A percentile compares a stretch with the other conserved stretches of the same genome.
phyloP scores from a whole-genome alignment of 306 rosid species.

The Lagenaria siceraria region DNA sequence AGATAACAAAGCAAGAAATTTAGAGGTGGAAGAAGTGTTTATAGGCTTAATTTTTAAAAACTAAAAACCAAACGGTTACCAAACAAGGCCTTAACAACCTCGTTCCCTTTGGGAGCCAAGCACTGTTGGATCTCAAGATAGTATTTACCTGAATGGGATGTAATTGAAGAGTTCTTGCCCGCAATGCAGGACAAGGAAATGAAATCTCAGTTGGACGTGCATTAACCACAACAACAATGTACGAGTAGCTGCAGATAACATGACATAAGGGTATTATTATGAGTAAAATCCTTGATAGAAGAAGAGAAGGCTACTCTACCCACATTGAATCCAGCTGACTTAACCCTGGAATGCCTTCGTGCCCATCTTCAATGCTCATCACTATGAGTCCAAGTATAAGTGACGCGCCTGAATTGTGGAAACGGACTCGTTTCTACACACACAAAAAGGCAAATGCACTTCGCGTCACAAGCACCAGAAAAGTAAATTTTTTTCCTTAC shows the following conservation, averaged over 20 bases:
- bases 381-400: slow-evolving; percentile 54
- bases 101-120: background rate
- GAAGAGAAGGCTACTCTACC: slow-evolving; percentile 17
- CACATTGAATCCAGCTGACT: slow-evolving; percentile 84
- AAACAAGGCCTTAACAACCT: no score
- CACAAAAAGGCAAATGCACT: background rate
- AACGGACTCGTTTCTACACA: slow-evolving; percentile 49
- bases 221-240: slow-evolving; percentile 58
- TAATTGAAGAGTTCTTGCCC: slow-evolving; percentile 45
- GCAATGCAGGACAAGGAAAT: slow-evolving; percentile 36
- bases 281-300: slow-evolving; percentile 2
- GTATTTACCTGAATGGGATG: slow-evolving; percentile 77
- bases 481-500: background rate
- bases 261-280: slow-evolving; percentile 10
- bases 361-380: slow-evolving; percentile 94
- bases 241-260: slow-evolving; percentile 48
- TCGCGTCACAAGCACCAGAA: background rate
- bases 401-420: slow-evolving; percentile 68
- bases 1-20: no score
- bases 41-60: no score
- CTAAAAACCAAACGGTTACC: no score
- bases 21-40: no score
- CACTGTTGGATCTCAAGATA: background rate
- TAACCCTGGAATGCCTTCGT: slow-evolving; percentile 54
- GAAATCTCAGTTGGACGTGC: slow-evolving; percentile 64